These are phyloP conservation scores for Metschnikowia reukaufii DNA, from an alignment of 805 yeast species.

Conservation along the genomic window DNA sequence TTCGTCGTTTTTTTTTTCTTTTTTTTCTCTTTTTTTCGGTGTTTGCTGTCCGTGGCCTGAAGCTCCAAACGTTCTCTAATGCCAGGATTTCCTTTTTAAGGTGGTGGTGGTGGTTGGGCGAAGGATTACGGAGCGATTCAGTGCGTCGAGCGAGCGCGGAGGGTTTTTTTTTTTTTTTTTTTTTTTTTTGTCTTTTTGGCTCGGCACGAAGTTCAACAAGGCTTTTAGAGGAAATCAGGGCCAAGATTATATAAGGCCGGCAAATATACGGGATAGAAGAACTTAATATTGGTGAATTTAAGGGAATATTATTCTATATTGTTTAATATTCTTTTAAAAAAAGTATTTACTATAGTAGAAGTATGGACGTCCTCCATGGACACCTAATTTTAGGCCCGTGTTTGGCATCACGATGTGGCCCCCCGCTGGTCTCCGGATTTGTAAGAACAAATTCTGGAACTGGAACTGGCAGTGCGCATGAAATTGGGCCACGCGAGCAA, in stretches of 20 bases:
- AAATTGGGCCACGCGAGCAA: neutral
- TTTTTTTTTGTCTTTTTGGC: neutral
- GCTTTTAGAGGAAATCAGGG: too few species aligned
- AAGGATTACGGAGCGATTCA: slow-evolving; percentile 1
- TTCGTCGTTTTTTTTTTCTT: too few species aligned
- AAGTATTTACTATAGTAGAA: too few species aligned
- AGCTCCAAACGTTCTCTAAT: neutral
- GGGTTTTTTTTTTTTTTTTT: neutral
- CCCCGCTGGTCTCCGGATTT: neutral
- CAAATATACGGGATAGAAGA: too few species aligned
- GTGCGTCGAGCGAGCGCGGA: slow-evolving; percentile 8
- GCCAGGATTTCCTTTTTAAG: neutral
- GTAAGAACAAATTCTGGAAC: neutral
- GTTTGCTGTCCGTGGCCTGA: slow-evolving; percentile 20
- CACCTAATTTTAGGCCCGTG: too few species aligned
- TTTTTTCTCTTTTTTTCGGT: slow-evolving; percentile 22
- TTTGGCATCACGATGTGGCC: too few species aligned
- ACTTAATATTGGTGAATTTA: too few species aligned
- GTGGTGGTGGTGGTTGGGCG: too few species aligned
- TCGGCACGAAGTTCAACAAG: neutral
- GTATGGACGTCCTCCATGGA: too few species aligned
- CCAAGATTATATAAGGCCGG: too few species aligned
- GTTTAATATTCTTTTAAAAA: too few species aligned
- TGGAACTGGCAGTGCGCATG: neutral
- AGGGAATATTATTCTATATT: too few species aligned